A percentile compares a stretch with the other conserved stretches of the same genome.
phyloP scores from a whole-genome alignment of 2,329 filamentous ascomycete species.

The Neonectria neomacrospora region DNA sequence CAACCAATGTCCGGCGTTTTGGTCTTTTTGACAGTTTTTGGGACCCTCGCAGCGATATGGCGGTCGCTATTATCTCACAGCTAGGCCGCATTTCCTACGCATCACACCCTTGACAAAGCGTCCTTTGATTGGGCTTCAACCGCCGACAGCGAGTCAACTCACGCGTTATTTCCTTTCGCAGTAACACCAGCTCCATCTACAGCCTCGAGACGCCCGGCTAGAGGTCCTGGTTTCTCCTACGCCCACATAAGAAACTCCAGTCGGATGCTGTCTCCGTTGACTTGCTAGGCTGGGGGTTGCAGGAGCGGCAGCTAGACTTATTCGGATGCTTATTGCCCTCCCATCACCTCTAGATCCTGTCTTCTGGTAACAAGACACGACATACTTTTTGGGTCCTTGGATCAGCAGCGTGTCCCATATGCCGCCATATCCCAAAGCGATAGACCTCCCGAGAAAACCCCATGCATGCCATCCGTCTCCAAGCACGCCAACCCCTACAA shows the following conservation, averaged over 20 bases:
- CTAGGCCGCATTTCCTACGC: neutral
- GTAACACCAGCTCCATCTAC: neutral
- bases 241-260: neutral
- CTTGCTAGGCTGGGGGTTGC: neutral
- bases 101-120: neutral
- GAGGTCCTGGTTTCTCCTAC: neutral
- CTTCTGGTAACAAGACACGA: neutral
- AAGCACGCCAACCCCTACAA: slow-evolving; percentile 4
- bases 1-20: neutral
- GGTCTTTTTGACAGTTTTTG: neutral
- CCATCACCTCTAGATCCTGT: neutral
- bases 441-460: slow-evolving; percentile 3
- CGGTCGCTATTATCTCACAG: neutral
- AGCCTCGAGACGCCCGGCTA: neutral
- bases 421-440: slow-evolving; percentile 5
- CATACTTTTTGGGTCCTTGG: neutral
- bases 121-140: neutral
- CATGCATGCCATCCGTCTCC: neutral
- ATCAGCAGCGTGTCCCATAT: slow-evolving; percentile 5
- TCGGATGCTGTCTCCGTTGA: slow-evolving; percentile 4
- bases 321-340: slow-evolving; percentile 1
- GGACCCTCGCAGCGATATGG: neutral
- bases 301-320: neutral
- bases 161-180: neutral
- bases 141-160: neutral